Base-by-base conservation (phyloP, 1,284 basidiomycete genomes). In the Trichosporon inkin region DNA sequence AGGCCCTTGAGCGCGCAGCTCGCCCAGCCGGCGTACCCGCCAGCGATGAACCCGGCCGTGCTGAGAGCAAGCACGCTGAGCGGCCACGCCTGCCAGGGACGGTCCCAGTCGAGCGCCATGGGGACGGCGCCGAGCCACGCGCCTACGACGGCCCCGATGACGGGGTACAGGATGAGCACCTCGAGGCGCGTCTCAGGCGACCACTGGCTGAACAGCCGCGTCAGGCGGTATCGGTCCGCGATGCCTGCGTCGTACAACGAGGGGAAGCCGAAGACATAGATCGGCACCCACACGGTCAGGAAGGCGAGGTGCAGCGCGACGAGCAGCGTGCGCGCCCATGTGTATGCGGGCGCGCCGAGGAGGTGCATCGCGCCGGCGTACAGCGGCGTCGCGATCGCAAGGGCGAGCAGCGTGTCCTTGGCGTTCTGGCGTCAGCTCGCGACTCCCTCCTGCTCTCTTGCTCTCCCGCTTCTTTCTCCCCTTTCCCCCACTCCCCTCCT, bases 31-130 rank as follows among this genome's bases (percentile, higher is more conserved):
- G 67, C 72, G 57, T 88, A 78, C 13, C 86, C 84, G 5, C 85
- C 85, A 6, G 83, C 37, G 61, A 88, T 82, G 69, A 88, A 87
- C 6, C 90, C 90, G 20, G 82, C 67, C 10, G 90, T 78, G 17
- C 86, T 84, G 32, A 85, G 85, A 67, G 85, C 55, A 5, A 65
- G 57, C n/a, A 88, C 84, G 1, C 87, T 86, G 63, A 92, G 79
- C n/a, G 90, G 90, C 84, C 87, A 92, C 11, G 86, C 83, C 88
- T 96, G 93, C 92, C 92, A 96, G 10, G 92, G 90, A 53, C 91
- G 82, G 73, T 93, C 92, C 93, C 93, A 97, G 76, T 97, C 93
- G 8, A 97, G 84, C 0, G 90, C 88, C 57, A 92, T 86, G 0
- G 90, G 89, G 41, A 92, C 81, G 2, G 84, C 85, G 16, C 91